Base-by-base conservation (phyloP, 495 filamentous ascomycete genomes). In the Hypoxylon fragiforme region DNA sequence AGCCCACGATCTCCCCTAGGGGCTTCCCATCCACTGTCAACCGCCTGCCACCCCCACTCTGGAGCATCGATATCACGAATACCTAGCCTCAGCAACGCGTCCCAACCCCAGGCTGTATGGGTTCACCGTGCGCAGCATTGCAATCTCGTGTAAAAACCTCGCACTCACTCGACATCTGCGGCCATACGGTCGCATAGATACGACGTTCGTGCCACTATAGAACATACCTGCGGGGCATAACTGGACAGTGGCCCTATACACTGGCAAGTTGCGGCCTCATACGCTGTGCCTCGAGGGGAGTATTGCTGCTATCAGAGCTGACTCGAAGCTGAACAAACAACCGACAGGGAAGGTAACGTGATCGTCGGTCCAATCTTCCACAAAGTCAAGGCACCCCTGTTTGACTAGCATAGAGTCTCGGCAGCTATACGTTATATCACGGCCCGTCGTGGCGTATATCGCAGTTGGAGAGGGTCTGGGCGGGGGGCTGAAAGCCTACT, bases 101-200 rank as follows among this genome's bases (percentile, higher is more conserved):
- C 76, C 81, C 79, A 85, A 1, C 80, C 81, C 80, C 79, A 84
- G 7, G 76, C 80, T n/a, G n/a, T 18, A 85, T 68, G 0, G 82
- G 80, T 65, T 84, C 80, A n/a, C 80, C 80, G 50, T 82, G 81
- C 13, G 77, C 79, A 3, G 70, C 60, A 8, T 61, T 44, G 67
- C 70, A 84, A 24, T 57, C 50, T 13, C 75, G 58, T 3, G 78
- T 81, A n/a, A 14, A 83, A 67, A 1, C 70, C 68, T 19, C 80
- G 60, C 2, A 83, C 80, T 12, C 38, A 54, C 6, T 75, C 71
- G 2, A 85, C 57, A n/a, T 82, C 69, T 7, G 63, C 57, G 0
- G 44, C 51, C 63, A 59, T 83, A 83, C 0, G 77, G 73, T 32
- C 79, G 66, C 80, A 85, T 85, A 0, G 75, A 80, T 1, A 83